Evolutionary conservation across 495 filamentous ascomycete species (phyloP).

Genomic region (Amorphotheca resinae): DNA sequence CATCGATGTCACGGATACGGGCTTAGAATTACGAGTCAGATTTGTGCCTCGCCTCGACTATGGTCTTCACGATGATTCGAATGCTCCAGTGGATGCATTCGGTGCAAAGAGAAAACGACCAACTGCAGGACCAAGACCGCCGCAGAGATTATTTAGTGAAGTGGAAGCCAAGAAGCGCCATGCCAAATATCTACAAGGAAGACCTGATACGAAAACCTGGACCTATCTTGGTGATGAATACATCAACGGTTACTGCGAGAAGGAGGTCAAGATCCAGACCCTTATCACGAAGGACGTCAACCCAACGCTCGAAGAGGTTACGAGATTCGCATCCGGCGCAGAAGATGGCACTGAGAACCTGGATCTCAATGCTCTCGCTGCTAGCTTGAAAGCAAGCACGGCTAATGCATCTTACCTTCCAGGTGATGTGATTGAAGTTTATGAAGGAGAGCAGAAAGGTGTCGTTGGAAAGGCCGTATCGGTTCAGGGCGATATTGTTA

Average conservation of each 20-base stretch:
- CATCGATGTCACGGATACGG: conserved; percentile 85
- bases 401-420: conserved; percentile 72
- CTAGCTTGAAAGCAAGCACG: conserved; percentile 68
- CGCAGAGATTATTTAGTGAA: conserved; percentile 87
- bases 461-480: conserved; percentile 73
- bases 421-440: conserved; percentile 91
- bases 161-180: conserved; percentile 84
- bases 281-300: conserved; percentile 79
- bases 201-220: conserved; percentile 56
- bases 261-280: conserved; percentile 82
- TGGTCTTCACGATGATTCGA: conserved; percentile 66
- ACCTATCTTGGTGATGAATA: conserved; percentile 78
- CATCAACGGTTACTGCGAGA: conserved; percentile 83
- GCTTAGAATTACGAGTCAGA: conserved; percentile 72
- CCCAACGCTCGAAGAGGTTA: conserved; percentile 88
- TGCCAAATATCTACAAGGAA: conserved; percentile 54
- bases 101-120: conserved; percentile 66
- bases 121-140: conserved; percentile 52
- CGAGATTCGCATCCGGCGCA: conserved; percentile 72
- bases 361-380: conserved; percentile 78
- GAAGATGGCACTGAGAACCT: conserved; percentile 91
- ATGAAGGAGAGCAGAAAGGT: conserved; percentile 89
- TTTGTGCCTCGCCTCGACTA: conserved; percentile 90
- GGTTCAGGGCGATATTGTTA: conserved; percentile 87
- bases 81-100: conserved; percentile 36